A percentile compares a stretch with the other conserved stretches of the same genome.
phyloP scores from a whole-genome alignment of 768 basidiomycete genomes.

The Kwoniella shandongensis region DNA sequence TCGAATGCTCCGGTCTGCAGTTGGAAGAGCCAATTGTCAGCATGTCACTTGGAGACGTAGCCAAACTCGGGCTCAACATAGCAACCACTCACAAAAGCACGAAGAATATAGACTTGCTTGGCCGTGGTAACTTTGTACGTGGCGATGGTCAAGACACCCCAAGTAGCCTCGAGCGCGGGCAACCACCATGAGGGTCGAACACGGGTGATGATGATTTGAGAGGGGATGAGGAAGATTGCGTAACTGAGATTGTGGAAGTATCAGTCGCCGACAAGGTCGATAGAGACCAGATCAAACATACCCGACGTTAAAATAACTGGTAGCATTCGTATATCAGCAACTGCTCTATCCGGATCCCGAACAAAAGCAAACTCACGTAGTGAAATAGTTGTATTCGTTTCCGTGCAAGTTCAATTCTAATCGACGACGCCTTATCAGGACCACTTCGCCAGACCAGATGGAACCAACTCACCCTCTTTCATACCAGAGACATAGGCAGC shows the following conservation, averaged over 20 bases:
- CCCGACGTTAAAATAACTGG: slow-evolving; percentile 30
- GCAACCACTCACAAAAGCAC: slow-evolving; percentile 36
- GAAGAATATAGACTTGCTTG: slow-evolving; percentile 37
- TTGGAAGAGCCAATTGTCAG: too few species aligned
- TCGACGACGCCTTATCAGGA: too few species aligned
- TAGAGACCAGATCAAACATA: slow-evolving; percentile 9
- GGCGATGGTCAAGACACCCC: slow-evolving; percentile 34
- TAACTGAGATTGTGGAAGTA: slow-evolving; percentile 1
- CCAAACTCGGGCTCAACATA: too few species aligned
- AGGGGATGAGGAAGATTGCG: slow-evolving; percentile 17
- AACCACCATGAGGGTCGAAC: slow-evolving; percentile 30
- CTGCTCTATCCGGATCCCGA: too few species aligned
- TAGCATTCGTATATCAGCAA: not conserved
- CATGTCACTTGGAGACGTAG: too few species aligned
- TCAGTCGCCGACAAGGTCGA: slow-evolving; percentile 7
- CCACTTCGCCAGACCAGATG: too few species aligned
- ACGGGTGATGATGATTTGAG: slow-evolving; percentile 22
- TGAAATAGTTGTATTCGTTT: slow-evolving; percentile 49
- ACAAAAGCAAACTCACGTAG: slow-evolving; percentile 23
- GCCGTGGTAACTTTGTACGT: slow-evolving; percentile 20
- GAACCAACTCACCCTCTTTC: slow-evolving; percentile 40
- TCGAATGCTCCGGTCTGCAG: slow-evolving; percentile 39
- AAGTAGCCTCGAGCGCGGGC: slow-evolving; percentile 26
- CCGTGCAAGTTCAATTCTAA: slow-evolving; percentile 20
- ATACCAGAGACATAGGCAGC: slow-evolving; percentile 43